phyloP scores from a whole-genome alignment of 169 alveolate genomes.

The Cryptosporidium muris region DNA sequence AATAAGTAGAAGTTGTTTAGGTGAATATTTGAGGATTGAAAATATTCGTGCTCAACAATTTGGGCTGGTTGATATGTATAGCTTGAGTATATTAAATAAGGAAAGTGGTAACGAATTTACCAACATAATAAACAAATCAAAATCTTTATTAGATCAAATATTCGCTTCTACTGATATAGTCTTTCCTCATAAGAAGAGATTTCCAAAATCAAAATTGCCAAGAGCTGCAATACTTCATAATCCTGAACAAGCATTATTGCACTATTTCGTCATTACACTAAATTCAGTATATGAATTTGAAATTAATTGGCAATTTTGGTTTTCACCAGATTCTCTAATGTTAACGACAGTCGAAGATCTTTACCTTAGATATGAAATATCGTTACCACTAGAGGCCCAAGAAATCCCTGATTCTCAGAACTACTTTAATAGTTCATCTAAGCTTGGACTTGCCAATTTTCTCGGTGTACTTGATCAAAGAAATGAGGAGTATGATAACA shows the following conservation, averaged over 20 bases:
- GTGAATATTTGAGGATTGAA: conserved; percentile 23
- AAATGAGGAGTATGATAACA: background rate
- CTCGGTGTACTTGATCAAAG: conserved; percentile 52
- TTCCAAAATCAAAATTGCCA: conserved; percentile 36
- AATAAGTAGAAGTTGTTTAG: conserved; percentile 46
- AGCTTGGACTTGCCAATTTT: conserved; percentile 40
- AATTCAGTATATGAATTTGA: conserved; percentile 42
- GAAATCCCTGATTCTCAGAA: conserved; percentile 20
- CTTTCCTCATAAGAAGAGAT: conserved; percentile 60
- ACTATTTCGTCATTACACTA: conserved; percentile 29
- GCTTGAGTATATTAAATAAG: conserved; percentile 3
- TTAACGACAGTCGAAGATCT: conserved; percentile 55
- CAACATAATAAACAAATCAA: conserved; percentile 15
- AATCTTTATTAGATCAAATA: conserved; percentile 34
- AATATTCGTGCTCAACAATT: conserved; percentile 50
- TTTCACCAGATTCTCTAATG: conserved; percentile 68
- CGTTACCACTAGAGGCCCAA: conserved; percentile 19
- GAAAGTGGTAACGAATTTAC: conserved; percentile 50
- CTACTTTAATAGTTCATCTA: background rate
- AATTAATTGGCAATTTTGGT: conserved; percentile 65
- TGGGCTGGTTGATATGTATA: conserved; percentile 42
- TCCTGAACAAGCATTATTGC: conserved; percentile 27
- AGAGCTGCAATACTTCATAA: conserved; percentile 67
- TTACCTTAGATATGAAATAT: conserved; percentile 57
- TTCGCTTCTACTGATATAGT: conserved; percentile 18